phyloP scores from a whole-genome alignment of 257 asterid genomes.

The Solanum clarkiae region DNA sequence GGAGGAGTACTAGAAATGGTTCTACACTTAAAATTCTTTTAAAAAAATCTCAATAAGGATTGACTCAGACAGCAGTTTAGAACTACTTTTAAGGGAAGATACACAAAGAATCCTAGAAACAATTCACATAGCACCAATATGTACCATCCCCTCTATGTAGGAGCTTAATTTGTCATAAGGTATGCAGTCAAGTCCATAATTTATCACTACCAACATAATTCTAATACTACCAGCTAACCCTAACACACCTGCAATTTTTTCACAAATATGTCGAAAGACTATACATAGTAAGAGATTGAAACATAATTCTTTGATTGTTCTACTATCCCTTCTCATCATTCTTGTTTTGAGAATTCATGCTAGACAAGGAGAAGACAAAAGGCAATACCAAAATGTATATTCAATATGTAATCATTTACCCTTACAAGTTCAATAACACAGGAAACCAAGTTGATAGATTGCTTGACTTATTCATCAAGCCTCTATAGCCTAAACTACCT shows the following conservation, averaged over 20 bases:
- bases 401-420: not conserved
- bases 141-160: not conserved
- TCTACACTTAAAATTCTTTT: not conserved
- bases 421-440: not conserved
- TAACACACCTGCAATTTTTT: not conserved
- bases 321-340: not conserved
- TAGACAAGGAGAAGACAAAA: not conserved
- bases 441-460: not conserved
- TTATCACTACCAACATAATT: not conserved
- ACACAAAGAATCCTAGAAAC: not conserved
- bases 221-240: not conserved
- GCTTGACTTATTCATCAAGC: not conserved
- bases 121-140: not conserved
- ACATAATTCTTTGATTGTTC: not conserved
- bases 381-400: not conserved
- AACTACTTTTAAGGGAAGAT: not conserved
- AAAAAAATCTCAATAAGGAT: not conserved
- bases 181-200: not conserved
- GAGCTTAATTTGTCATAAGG: not conserved
- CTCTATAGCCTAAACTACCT: not conserved
- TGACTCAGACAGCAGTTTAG: not conserved
- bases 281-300: not conserved
- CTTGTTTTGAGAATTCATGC: not conserved
- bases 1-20: not conserved
- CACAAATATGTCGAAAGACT: not conserved